Evolutionary conservation across 805 yeast species (phyloP).

Genomic region (Zygosaccharomyces pseudorouxii): DNA sequence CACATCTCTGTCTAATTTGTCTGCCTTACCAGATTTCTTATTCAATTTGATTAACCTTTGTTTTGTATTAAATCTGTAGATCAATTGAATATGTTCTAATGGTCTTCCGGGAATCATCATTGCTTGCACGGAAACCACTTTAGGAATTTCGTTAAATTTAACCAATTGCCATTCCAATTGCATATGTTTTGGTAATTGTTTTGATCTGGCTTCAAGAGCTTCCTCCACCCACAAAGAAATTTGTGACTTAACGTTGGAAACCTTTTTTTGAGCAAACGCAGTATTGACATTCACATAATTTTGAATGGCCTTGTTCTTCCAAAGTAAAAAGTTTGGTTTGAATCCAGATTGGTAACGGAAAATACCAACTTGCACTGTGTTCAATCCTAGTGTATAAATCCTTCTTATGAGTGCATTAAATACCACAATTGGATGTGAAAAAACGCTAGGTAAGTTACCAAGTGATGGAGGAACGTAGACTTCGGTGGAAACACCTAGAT

Average conservation of each 20-base stretch:
- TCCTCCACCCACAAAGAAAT: conserved; percentile 62
- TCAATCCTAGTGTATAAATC: conserved; percentile 57
- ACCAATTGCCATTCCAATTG: conserved; percentile 73
- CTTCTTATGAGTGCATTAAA: conserved; percentile 52
- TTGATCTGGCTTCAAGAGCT: conserved; percentile 49
- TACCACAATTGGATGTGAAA: conserved; percentile 41
- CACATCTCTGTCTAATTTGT: conserved; percentile 48
- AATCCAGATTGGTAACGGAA: conserved; percentile 64
- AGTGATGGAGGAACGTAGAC: conserved; percentile 50
- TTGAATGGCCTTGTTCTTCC: conserved; percentile 85
- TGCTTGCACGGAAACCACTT: conserved; percentile 64
- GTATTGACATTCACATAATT: conserved; percentile 72
- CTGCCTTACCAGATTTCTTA: conserved; percentile 42
- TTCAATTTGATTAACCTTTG: conserved; percentile 53
- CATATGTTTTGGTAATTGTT: conserved; percentile 52
- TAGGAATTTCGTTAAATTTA: conserved; percentile 66
- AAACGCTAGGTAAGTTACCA: conserved; percentile 41
- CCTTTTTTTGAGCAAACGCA: conserved; percentile 62
- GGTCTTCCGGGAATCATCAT: conserved; percentile 56
- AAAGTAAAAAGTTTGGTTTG: conserved; percentile 63
- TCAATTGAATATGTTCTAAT: conserved; percentile 52
- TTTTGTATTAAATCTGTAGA: conserved; percentile 57
- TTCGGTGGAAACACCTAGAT: conserved; percentile 40
- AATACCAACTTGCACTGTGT: conserved; percentile 62
- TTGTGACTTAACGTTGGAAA: conserved; percentile 42